phyloP scores from a whole-genome alignment of 805 yeast genomes.

The Wickerhamomyces alni region DNA sequence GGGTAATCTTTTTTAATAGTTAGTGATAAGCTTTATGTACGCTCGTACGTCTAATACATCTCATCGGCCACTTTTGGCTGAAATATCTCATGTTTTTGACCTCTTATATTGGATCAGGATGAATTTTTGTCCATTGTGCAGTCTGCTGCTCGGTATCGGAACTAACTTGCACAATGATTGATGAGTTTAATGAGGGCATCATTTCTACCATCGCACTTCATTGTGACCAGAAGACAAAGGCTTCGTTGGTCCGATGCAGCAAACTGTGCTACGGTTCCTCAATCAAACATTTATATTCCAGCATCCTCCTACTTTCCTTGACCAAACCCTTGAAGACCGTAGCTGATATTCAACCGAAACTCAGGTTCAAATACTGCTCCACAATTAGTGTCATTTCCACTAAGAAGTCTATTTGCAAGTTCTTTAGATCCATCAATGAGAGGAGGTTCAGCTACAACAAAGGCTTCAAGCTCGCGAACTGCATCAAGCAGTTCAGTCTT shows the following conservation, averaged over 20 bases:
- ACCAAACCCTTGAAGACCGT: not conserved
- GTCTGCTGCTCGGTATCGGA: too few species aligned
- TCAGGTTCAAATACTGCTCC: not conserved
- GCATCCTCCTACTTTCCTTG: not conserved
- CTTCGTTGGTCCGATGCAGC: not conserved
- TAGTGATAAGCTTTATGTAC: too few species aligned
- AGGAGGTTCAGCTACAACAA: not conserved
- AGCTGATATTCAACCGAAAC: not conserved
- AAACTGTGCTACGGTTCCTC: not conserved
- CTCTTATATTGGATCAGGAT: too few species aligned
- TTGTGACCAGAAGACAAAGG: not conserved
- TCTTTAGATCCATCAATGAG: conserved; percentile 1
- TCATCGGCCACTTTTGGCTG: too few species aligned
- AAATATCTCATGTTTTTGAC: not conserved
- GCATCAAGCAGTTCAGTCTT: not conserved
- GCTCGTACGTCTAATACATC: too few species aligned
- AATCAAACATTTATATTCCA: not conserved
- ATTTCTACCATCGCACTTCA: not conserved
- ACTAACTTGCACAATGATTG: too few species aligned
- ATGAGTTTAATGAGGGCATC: not conserved
- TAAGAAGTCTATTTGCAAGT: not conserved
- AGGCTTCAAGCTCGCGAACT: not conserved
- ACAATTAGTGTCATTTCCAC: not conserved
- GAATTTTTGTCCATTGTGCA: too few species aligned
- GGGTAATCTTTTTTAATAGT: too few species aligned